Base-by-base conservation (phyloP, 164 flowering plant genomes). In the Taxillus chinensis region DNA sequence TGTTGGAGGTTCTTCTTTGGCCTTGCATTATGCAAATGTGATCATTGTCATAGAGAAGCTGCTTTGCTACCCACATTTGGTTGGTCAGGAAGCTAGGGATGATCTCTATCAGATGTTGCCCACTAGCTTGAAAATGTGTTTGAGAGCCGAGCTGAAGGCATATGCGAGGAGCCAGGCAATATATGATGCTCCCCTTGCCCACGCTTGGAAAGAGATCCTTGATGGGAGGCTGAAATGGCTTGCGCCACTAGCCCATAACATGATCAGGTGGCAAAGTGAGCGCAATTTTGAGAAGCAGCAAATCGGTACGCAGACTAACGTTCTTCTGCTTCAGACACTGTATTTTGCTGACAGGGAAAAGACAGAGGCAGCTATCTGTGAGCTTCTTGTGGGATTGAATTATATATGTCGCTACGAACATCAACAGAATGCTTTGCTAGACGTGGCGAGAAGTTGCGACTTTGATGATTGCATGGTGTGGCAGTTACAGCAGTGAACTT, bases 211-310 rank as follows among this genome's bases (percentile, higher is more conserved):
- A 71, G 92, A 80, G 43, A 84, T 71, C 15, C 83, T 95, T 3
- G 95, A 85, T 52, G 76, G 71, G 68, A 75, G 80, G 49, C 76
- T 91, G 38, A 74, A 59, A 27, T 91, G 99, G 99, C 83, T 95
- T 45, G 87, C 86, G 3, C 99, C 97, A 1, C 68, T 95, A 41
- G 99, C 97, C 0, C 95, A 87, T 70, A 89, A 87, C 78, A 95
- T 83, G 97, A 91, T 95, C 71, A 71, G 87, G 69, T 95, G 99
- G 99, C 99, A 95, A 63, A 89, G 91, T 3, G 99, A 95, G 71
- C 86, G 96, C 9, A 95, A 87, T 73, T 80, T 91, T 59, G 97
- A 89, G 81, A 97, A 91, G 57, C 91, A 86, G 37, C 95, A 89
- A 12, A 86, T 87, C 49, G 83, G 84, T 39, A 58, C 72, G 1